A percentile compares a stretch with the other conserved stretches of the same genome.
These are phyloP conservation scores for Leptodermis oblonga DNA, from an alignment of 257 asterid genomes.

Conservation along the genomic window DNA sequence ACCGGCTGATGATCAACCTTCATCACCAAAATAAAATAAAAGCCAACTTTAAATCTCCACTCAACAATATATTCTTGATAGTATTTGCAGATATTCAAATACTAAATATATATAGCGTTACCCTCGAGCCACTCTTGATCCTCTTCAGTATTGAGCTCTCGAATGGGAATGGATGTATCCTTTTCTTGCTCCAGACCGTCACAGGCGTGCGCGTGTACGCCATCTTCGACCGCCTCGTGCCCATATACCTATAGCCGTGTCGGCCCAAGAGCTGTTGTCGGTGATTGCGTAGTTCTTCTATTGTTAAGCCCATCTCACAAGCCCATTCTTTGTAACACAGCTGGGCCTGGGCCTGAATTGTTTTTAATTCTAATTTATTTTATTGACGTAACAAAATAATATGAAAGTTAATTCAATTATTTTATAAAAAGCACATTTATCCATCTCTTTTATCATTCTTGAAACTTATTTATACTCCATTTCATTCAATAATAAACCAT, in stretches of 20 bases:
- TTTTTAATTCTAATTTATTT: too few species aligned
- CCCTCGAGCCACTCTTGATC: not conserved
- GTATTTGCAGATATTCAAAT: not conserved
- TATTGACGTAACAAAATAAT: too few species aligned
- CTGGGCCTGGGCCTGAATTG: too few species aligned
- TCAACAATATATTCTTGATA: not conserved
- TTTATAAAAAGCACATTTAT: too few species aligned
- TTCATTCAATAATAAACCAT: too few species aligned
- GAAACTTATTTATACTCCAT: too few species aligned
- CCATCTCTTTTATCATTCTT: too few species aligned
- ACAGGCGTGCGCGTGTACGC: not conserved
- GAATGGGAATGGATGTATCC: not conserved
- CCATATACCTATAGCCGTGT: not conserved
- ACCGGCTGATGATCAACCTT: slow-evolving; percentile 48
- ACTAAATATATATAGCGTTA: not conserved
- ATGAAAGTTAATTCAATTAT: too few species aligned
- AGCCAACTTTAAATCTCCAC: not conserved
- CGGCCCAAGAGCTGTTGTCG: not conserved
- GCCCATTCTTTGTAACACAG: too few species aligned
- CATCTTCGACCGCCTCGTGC: not conserved
- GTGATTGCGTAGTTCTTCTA: not conserved
- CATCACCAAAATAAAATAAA: slow-evolving; percentile 35
- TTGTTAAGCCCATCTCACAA: not conserved
- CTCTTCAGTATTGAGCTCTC: too few species aligned
- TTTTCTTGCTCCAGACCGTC: slow-evolving; percentile 1